Evolutionary conservation across 75 land plant species (phyloP).

Genomic region (Azolla pinnata): DNA sequence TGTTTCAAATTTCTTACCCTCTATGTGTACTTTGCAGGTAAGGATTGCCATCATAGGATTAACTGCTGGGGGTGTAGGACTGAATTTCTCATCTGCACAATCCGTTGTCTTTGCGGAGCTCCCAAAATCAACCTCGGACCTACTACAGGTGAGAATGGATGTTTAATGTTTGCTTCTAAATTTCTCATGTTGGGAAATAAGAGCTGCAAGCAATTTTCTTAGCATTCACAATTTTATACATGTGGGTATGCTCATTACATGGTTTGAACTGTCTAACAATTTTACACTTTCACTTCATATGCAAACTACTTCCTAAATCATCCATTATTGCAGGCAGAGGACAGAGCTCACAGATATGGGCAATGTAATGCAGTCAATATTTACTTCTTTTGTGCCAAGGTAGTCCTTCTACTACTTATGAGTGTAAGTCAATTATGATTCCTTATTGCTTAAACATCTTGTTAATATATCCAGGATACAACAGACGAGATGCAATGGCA

Average conservation of each 20-base stretch:
- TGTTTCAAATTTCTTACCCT: too few species aligned
- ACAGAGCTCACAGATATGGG: constrained; percentile 94
- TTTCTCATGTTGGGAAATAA: too few species aligned
- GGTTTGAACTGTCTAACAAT: too few species aligned
- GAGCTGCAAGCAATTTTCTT: too few species aligned
- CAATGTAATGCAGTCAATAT: constrained; percentile 78
- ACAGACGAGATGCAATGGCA: constrained; percentile 77
- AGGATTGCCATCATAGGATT: constrained; percentile 84
- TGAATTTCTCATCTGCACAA: constrained; percentile 76
- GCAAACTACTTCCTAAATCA: too few species aligned
- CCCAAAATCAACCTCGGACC: constrained; percentile 58
- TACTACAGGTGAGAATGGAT: constrained; percentile 78
- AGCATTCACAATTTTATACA: too few species aligned
- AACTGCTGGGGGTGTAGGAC: constrained; percentile 80
- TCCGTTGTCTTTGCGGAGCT: constrained; percentile 78
- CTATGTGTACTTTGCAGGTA: constrained; percentile 57
- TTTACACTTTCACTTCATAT: too few species aligned
- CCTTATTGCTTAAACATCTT: too few species aligned
- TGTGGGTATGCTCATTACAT: too few species aligned
- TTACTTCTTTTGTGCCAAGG: constrained; percentile 93
- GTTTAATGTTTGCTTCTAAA: too few species aligned
- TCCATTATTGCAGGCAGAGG: constrained; percentile 60
- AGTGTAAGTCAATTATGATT: too few species aligned
- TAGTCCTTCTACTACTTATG: constrained; percentile 5
- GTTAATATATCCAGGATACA: constrained; percentile 58